Evolutionary conservation across 495 filamentous ascomycete genomes (phyloP).

Genomic region (Chaetomium fimeti): DNA sequence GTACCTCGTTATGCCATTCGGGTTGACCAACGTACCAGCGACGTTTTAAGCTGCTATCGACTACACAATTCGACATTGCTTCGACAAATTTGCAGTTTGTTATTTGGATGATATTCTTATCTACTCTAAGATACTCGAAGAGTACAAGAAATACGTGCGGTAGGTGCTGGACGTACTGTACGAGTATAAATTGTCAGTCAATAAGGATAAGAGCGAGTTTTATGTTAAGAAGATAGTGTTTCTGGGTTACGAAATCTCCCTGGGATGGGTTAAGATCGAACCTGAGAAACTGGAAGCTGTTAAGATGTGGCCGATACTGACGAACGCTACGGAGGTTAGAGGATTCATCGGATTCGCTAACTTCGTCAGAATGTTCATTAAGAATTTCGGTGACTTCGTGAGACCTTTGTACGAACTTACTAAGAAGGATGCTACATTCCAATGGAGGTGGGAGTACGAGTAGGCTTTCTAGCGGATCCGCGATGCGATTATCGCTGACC

Average conservation of each 20-base stretch:
- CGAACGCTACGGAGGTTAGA: not conserved
- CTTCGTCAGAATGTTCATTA: not conserved
- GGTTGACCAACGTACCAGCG: not conserved
- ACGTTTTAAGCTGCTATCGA: not conserved
- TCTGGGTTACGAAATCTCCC: not conserved
- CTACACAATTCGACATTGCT: not conserved
- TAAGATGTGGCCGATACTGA: not conserved
- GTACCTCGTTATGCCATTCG: slow-evolving; percentile 14
- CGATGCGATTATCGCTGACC: too few relatives aligned
- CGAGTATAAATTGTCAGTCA: slow-evolving; percentile 5
- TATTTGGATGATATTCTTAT: slow-evolving; percentile 13
- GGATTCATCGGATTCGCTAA: slow-evolving; percentile 4
- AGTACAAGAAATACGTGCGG: too few relatives aligned
- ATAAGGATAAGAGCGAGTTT: not conserved
- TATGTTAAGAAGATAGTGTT: slow-evolving; percentile 5
- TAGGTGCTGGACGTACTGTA: too few relatives aligned
- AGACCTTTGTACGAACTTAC: not conserved
- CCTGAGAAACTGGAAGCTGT: not conserved
- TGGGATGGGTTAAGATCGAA: not conserved
- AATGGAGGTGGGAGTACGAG: not conserved
- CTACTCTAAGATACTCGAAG: too few relatives aligned
- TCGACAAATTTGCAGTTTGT: slow-evolving; percentile 11
- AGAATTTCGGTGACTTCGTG: not conserved
- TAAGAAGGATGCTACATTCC: not conserved
- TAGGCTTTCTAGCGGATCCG: not conserved